Evolutionary conservation across 805 yeast genomes (phyloP), one percentile per base, ranked within the genome.

Genomic region (Phaffomyces opuntiae): DNA sequence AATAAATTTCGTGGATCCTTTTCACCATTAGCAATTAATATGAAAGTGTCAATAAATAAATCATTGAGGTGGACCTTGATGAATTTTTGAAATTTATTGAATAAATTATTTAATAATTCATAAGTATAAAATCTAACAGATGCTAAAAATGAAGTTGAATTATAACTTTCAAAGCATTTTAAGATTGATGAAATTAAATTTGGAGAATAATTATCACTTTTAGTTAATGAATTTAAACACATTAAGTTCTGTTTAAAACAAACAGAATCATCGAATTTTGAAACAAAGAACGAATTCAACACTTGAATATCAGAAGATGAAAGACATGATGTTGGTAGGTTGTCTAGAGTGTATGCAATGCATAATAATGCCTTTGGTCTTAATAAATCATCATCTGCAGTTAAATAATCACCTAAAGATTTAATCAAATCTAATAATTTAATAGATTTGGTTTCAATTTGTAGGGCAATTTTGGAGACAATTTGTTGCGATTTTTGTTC

Each of bases 1-100:
- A 93, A 60, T 50, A 93, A 69, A 63, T 95, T 93, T 49, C 85
- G 74, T 4, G 99, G 99, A 63, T 93, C 99, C 56, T 93, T 95
- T 59, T 93, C 99, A 35, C 95, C 95, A 14, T 78, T 70, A 3
- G 95, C 86, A 27, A 88, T 59, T 47, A 80, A 78, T 33, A 87
- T 59, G 52, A 84, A 90, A 0, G 83, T 62, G 35, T 73, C 62
- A 32, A 87, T 70, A 43, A 73, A 78, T 4, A 61, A 53, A 31
- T 74, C 75, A 25, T 66, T 66, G 3, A 48, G n/a, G 8, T 21
- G 16, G 33, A 45, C 49, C 6, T 45, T 24, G 19, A 61, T 42
- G 24, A 51, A 59, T 9, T 54, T 58, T 3, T 51, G 39, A 46
- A 67, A 66, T 27, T 51, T 59, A 5, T 54, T 46, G 14, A 72